Evolutionary conservation across 257 asterid species (phyloP), one percentile per base, ranked within the genome.

Genomic region (Gentiana straminea): DNA sequence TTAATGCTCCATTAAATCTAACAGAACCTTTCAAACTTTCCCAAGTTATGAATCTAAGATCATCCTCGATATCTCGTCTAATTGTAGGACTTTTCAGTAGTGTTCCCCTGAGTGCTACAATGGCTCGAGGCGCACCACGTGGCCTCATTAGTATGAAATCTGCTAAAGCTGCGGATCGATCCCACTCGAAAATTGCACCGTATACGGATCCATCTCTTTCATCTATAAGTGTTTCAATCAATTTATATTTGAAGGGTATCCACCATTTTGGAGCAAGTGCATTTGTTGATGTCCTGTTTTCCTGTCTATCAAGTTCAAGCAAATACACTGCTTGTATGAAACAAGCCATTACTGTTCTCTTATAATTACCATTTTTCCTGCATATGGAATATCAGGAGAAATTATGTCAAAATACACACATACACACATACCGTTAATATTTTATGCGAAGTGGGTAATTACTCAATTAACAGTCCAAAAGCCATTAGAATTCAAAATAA

Each of bases 241-340:
- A 70, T 55, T 79, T 88, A 92, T 88, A 92, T 80, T 85, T 92
- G 69, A 88, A 92, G 0, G 99, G 97, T 33, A 59, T 81, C 97
- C 95, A 88, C 99, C 99, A 92, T 65, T 92, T 83, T 2, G 99
- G 97, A 50, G 99, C 99, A 10, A 92, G 95, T 48, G 92, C 94
- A n/a, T 69, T 77, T 35, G 79, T 86, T 3, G 64, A 50, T 37
- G 73, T 74, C 75, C 95, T 60, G 62, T 76, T 81, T 67, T 92
- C 99, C 67, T 92, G 99, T 49, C 95, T 72, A 73, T 92, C 99
- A 8, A 92, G 84, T 65, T 92, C 99, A 4, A 92, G 91, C 66
- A 92, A 73, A 83, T 92, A 92, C 5, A 88, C 94, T 0, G 97
- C 94, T 74, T 92, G 99, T 64, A 92, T 89, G 39, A 92, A 92